phyloP scores from a whole-genome alignment of 495 filamentous ascomycete species.

The Aspergillus diversus region DNA sequence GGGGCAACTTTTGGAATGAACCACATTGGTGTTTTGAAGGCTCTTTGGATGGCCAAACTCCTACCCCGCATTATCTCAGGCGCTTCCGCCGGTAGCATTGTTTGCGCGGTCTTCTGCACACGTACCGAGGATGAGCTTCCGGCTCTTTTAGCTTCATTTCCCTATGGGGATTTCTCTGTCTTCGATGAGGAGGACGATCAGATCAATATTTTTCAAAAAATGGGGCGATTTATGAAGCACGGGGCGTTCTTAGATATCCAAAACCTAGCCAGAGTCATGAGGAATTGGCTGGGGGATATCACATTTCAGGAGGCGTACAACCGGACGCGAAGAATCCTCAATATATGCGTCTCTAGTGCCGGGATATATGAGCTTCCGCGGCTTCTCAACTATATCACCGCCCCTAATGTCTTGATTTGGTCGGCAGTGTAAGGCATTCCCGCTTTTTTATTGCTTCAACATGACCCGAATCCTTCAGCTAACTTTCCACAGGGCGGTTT shows the following conservation, averaged over 20 bases:
- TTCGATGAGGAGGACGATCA: slow-evolving; percentile 76
- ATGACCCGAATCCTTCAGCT: slow-evolving; percentile 20
- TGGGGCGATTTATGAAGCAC: slow-evolving; percentile 75
- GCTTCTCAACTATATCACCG: slow-evolving; percentile 89
- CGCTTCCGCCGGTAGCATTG: slow-evolving; percentile 92
- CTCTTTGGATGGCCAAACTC: slow-evolving; percentile 72
- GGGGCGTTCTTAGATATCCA: slow-evolving; percentile 83
- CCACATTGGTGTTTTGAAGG: slow-evolving; percentile 92
- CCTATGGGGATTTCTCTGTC: slow-evolving; percentile 80
- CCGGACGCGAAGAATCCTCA: slow-evolving; percentile 83
- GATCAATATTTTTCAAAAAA: slow-evolving; percentile 68
- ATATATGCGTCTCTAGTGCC: slow-evolving; percentile 88
- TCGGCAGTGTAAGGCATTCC: slow-evolving; percentile 74
- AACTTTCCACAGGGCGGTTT: slow-evolving; percentile 64
- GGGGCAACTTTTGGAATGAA: slow-evolving; percentile 96
- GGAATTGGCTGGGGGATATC: slow-evolving; percentile 75
- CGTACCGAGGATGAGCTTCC: slow-evolving; percentile 85
- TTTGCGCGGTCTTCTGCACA: slow-evolving; percentile 83
- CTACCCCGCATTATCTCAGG: slow-evolving; percentile 93
- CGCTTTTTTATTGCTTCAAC: not conserved
- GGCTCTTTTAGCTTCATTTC: slow-evolving; percentile 69
- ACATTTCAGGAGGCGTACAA: slow-evolving; percentile 98
- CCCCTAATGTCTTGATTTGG: slow-evolving; percentile 94
- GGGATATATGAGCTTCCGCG: slow-evolving; percentile 85
- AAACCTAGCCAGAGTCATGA: slow-evolving; percentile 81